Evolutionary conservation across 495 filamentous ascomycete species (phyloP), one percentile per base, ranked within the genome.

Genomic region (Penicillium dipodomyicola): DNA sequence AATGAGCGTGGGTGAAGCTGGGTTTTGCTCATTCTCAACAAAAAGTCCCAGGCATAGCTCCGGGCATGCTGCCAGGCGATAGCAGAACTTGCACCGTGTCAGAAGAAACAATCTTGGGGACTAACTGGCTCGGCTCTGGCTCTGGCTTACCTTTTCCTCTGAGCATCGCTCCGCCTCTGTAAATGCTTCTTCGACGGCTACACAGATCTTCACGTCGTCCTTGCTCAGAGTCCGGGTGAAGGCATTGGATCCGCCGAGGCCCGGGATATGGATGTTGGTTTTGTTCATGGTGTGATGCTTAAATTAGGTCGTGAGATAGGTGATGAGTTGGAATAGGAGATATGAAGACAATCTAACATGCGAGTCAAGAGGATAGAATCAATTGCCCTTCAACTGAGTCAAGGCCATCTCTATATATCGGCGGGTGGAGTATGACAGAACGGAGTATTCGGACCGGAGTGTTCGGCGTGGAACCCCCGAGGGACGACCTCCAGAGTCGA

Each of bases 31-130:
- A 10, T 52, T 53, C 2, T 49, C 48, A 29, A 66, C 32, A 44
- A 68, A 68, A 2, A 68, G 60, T 11, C 66, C 63, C 1, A 68
- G 23, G 10, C 58, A 59, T 30, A 68, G 58, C 17, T 58, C 47
- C 9, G 66, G 64, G 15, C 48, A 56, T 33, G 53, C 50, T 23
- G 19, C 52, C 12, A 68, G 56, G 15, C 65, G 63, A 29, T 68
- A 68, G 3, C 6, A 14, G 49, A 66, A 68, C 63, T 66, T 33
- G 15, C 1, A 32, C 15, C 15, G 19, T 54, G 20, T 52, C 14
- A 52, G 37, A 23, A 14, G 9, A 10, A 46, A 1, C 1, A 25
- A 46, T 46, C 20, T 15, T 3, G 10, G 11, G 20, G 15, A 23
- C 6, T 14, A 5, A 0, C 2, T 25, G 27, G n/a, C 4, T 8